A percentile compares a stretch with the other conserved stretches of the same genome.
phyloP scores from a whole-genome alignment of 805 yeast species.

The Pichia cephalocereana region DNA sequence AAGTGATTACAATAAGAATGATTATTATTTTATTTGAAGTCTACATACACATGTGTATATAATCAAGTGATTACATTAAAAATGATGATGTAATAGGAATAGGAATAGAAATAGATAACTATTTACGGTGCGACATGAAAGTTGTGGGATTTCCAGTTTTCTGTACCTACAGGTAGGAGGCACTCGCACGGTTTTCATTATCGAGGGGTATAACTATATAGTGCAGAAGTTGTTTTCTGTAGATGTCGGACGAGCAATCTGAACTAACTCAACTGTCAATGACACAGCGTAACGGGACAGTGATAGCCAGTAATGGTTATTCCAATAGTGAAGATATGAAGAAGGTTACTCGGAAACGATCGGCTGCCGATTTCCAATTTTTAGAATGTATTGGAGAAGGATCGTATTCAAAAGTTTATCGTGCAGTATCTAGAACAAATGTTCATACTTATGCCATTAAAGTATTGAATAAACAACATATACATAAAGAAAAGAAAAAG shows the following conservation, averaged over 20 bases:
- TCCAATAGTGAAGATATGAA: background rate
- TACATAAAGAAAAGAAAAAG: slow-evolving; percentile 87
- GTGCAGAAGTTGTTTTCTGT: background rate
- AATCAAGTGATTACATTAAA: too few relatives aligned
- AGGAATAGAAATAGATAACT: too few relatives aligned
- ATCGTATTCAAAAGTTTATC: slow-evolving; percentile 87
- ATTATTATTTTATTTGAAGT: too few relatives aligned
- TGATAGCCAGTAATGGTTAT: background rate
- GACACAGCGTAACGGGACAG: background rate
- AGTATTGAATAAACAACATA: slow-evolving; percentile 84
- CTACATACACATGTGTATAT: too few relatives aligned
- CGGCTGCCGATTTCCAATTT: slow-evolving; percentile 81
- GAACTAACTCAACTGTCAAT: background rate
- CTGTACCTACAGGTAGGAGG: too few relatives aligned
- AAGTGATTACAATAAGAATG: too few relatives aligned
- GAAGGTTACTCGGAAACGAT: slow-evolving; percentile 27
- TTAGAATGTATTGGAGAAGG: slow-evolving; percentile 92
- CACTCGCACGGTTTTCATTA: too few relatives aligned
- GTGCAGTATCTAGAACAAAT: slow-evolving; percentile 71
- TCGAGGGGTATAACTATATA: too few relatives aligned
- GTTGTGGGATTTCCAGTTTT: too few relatives aligned
- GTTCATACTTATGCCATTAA: slow-evolving; percentile 81
- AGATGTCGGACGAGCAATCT: too few relatives aligned
- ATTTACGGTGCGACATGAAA: too few relatives aligned
- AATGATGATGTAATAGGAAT: too few relatives aligned